phyloP scores from a whole-genome alignment of 2,329 filamentous ascomycete species.

The Trichoderma guizhouense region DNA sequence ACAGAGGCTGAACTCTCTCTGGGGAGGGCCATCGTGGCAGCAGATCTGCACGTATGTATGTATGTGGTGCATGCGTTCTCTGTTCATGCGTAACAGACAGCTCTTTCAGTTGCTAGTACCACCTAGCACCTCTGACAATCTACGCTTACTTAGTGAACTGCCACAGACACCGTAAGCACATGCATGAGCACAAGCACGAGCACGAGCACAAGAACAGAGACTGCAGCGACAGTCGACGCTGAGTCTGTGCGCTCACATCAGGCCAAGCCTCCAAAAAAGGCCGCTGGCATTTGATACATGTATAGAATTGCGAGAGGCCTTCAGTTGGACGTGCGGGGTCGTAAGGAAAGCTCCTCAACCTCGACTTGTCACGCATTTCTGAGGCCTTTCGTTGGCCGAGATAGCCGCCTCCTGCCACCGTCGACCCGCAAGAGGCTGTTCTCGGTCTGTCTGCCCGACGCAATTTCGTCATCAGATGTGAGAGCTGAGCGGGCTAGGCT shows the following conservation, averaged over 20 bases:
- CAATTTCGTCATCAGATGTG: conserved; percentile 8
- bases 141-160: background rate
- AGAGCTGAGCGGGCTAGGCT: conserved; percentile 13
- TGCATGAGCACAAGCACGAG: background rate
- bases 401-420: conserved; percentile 1
- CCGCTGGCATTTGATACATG: background rate
- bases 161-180: background rate
- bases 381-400: background rate
- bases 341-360: background rate
- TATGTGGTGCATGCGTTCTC: conserved; percentile 3
- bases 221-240: background rate
- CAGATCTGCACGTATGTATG: conserved; percentile 1
- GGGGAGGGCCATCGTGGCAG: background rate
- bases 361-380: background rate
- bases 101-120: background rate
- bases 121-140: background rate
- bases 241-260: background rate
- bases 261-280: background rate
- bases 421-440: conserved; percentile 3
- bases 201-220: background rate
- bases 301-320: background rate
- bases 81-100: background rate
- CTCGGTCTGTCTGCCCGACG: background rate
- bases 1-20: background rate
- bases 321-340: conserved; percentile 1